These are phyloP conservation scores for Berkeleyomyces rouxiae DNA, from an alignment of 2,329 filamentous ascomycete species.

Conservation along the genomic window DNA sequence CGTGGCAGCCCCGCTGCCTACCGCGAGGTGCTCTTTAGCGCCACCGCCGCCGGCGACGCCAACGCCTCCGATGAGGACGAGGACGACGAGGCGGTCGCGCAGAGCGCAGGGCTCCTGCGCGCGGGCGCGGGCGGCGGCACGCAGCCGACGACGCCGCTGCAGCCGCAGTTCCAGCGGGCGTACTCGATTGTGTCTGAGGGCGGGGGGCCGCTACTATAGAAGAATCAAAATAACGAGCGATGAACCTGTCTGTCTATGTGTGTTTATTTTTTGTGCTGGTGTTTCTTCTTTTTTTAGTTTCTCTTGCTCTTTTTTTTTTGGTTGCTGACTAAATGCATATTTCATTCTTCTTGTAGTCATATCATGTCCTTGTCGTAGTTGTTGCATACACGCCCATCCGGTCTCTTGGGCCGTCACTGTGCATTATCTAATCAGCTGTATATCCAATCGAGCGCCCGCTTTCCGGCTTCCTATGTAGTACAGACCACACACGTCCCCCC, in stretches of 20 bases:
- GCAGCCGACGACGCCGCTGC: background rate
- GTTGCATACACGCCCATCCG: too few relatives aligned
- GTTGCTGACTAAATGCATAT: background rate
- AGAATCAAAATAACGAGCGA: background rate
- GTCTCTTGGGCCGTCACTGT: too few relatives aligned
- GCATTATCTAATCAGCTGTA: too few relatives aligned
- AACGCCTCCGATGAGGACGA: conserved; percentile 6
- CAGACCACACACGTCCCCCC: background rate
- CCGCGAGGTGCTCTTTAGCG: too few relatives aligned
- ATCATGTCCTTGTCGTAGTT: background rate
- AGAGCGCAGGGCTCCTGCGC: conserved; percentile 6
- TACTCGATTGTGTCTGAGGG: background rate
- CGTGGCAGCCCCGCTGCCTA: too few relatives aligned
- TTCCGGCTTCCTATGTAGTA: background rate
- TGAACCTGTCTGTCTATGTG: background rate
- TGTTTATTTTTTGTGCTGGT: background rate
- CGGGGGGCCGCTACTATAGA: background rate
- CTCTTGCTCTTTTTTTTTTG: background rate
- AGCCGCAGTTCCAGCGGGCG: background rate
- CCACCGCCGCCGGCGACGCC: background rate
- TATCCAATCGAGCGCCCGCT: too few relatives aligned
- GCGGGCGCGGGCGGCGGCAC: background rate
- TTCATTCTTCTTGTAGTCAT: background rate
- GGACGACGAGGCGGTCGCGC: conserved; percentile 16
- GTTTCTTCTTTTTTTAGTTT: background rate